Evolutionary conservation across 768 basidiomycete genomes (phyloP).

Genomic region (Russula dissimulans): DNA sequence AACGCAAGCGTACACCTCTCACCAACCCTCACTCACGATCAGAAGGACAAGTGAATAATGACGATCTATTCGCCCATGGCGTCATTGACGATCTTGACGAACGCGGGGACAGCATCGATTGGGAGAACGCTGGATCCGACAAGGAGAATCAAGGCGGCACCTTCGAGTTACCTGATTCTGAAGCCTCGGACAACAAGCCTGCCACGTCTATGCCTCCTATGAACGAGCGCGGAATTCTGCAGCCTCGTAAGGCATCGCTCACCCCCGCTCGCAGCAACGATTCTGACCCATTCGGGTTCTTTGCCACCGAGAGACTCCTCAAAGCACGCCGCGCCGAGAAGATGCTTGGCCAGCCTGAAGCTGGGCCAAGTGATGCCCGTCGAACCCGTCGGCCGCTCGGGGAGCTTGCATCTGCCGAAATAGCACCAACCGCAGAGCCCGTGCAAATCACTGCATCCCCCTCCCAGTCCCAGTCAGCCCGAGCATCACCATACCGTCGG

Average conservation of each 20-base stretch:
- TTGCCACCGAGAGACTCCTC: slow-evolving; percentile 17
- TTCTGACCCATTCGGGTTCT: slow-evolving; percentile 19
- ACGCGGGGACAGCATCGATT: slow-evolving; percentile 11
- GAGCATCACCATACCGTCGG: background rate
- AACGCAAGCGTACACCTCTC: slow-evolving; percentile 9
- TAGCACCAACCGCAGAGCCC: background rate
- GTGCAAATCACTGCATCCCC: background rate
- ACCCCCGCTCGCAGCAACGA: slow-evolving; percentile 6
- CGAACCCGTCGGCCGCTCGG: slow-evolving; percentile 14
- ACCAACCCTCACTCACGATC: slow-evolving; percentile 1
- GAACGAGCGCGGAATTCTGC: slow-evolving; percentile 18
- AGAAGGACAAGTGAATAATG: slow-evolving; percentile 6
- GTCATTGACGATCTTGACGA: slow-evolving; percentile 12
- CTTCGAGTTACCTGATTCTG: background rate
- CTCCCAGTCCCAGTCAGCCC: background rate
- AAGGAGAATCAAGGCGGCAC: slow-evolving; percentile 14
- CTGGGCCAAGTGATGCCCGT: slow-evolving; percentile 4
- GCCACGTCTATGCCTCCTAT: background rate
- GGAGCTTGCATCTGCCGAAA: slow-evolving; percentile 2
- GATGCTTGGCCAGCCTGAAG: background rate
- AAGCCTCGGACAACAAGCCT: background rate
- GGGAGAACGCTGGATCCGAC: slow-evolving; percentile 18
- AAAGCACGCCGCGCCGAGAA: slow-evolving; percentile 12
- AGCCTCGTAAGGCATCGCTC: slow-evolving; percentile 5
- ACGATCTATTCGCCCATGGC: slow-evolving; percentile 17